Conservation (phyloP, 2,329 filamentous ascomycete species). For the Cercospora sesami region DNA sequence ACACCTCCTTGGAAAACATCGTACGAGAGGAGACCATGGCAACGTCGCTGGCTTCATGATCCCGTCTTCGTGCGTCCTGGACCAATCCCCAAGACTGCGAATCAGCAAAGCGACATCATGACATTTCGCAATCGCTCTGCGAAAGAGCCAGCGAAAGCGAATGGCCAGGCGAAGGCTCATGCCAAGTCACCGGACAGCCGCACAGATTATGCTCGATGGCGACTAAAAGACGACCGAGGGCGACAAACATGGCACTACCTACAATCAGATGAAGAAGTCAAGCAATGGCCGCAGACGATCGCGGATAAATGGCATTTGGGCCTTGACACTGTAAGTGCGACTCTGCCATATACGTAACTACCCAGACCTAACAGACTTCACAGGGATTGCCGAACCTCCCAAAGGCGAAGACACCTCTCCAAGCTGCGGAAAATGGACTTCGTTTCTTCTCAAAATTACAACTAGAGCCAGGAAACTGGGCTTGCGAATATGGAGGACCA, state of each 20-base stretch:
- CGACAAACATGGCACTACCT: slow-evolving; percentile 95
- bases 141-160: slow-evolving; percentile 6
- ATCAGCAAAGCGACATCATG: slow-evolving; percentile 9
- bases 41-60: neutral
- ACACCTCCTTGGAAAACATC: slow-evolving; percentile 8
- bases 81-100: neutral
- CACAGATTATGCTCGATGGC: slow-evolving; percentile 82
- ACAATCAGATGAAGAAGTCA: slow-evolving; percentile 65
- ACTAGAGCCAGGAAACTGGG: slow-evolving; percentile 88
- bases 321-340: slow-evolving; percentile 65
- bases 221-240: slow-evolving; percentile 77
- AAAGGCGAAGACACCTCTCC: slow-evolving; percentile 68
- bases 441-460: slow-evolving; percentile 88
- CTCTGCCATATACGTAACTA: slow-evolving; percentile 42
- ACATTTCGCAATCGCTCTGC: slow-evolving; percentile 14
- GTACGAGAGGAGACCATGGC: slow-evolving; percentile 1
- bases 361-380: slow-evolving; percentile 15
- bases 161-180: slow-evolving; percentile 27
- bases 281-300: slow-evolving; percentile 78
- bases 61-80: neutral
- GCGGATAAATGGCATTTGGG: slow-evolving; percentile 91
- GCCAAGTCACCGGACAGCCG: slow-evolving; percentile 26
- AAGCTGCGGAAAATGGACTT: slow-evolving; percentile 79
- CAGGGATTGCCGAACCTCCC: slow-evolving; percentile 75
- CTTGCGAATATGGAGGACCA: slow-evolving; percentile 93